Conservation (phyloP, 495 filamentous ascomycete genomes). For the Trichocladium antarcticum region DNA sequence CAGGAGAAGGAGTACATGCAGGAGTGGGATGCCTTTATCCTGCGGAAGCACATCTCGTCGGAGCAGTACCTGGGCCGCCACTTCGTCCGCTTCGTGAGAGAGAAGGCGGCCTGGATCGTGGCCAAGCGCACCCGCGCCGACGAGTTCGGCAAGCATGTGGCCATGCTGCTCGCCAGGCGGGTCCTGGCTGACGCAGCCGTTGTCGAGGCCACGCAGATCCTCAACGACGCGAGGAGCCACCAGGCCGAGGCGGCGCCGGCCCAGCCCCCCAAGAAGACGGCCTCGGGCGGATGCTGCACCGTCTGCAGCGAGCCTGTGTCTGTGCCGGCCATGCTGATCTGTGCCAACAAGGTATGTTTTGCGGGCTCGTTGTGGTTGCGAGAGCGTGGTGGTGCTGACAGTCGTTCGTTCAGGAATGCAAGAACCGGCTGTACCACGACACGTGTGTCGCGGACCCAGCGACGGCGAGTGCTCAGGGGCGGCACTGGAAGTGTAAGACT, state of each 20-base stretch:
- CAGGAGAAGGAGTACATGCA: conserved; percentile 43
- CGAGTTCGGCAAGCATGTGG: conserved; percentile 38
- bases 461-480: conserved; percentile 4
- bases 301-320: conserved; percentile 32
- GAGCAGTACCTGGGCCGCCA: conserved; percentile 35
- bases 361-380: background rate
- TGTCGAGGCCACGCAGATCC: conserved; percentile 24
- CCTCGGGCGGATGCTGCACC: conserved; percentile 30
- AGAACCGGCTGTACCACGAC: conserved; percentile 21
- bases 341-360: conserved; percentile 33
- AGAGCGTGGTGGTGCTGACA: background rate
- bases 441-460: conserved; percentile 16
- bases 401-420: conserved; percentile 26
- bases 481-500: conserved; percentile 14
- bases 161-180: conserved; percentile 34
- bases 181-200: conserved; percentile 29
- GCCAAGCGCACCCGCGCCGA: conserved; percentile 27
- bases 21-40: conserved; percentile 42
- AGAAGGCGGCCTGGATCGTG: conserved; percentile 36
- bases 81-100: conserved; percentile 34
- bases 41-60: conserved; percentile 36
- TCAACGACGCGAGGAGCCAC: conserved; percentile 27
- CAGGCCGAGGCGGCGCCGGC: conserved; percentile 10
- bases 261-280: conserved; percentile 10
- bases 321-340: conserved; percentile 29